Evolutionary conservation across 805 yeast species (phyloP), one percentile per base, ranked within the genome.

Genomic region (Hanseniaspora guilliermondii): DNA sequence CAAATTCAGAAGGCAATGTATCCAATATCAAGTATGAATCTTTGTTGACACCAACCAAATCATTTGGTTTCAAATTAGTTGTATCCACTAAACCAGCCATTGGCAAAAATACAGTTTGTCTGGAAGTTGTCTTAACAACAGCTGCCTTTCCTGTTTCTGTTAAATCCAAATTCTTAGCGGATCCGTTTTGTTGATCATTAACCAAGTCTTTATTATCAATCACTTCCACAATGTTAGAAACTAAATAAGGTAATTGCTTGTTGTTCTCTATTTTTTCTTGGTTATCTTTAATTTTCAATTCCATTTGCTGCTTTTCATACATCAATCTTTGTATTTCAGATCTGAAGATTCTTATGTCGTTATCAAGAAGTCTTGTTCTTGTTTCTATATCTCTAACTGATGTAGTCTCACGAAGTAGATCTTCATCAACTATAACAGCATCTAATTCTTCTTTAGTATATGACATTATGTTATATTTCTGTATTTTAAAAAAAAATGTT

Each of bases 81-180:
- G 96, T 89, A 62, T 89, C 97, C 21, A 93, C 99, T 53, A 93
- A 73, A 21, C 99, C 99, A 56, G 93, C 85, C 70, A 93, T 78
- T 36, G 99, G 99, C 65, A 93, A 73, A 63, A 93, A 93, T 35
- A 93, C 95, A 2, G 99, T 93, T 66, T 93, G 99, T 65, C 99
- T 81, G 9, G 98, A 93, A 0, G 96, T 87, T 0, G 99, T 93
- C 70, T 93, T 93, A 58, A 93, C 86, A 37, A 93, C 98, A 1
- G 99, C 99, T n/a, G 95, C 87, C 70, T 91, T 88, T 6, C 98
- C 97, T 44, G 79, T 79, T 58, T 96, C 81, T 12, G 94, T 78
- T 47, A 96, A 85, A 65, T 93, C 96, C 61, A 87, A 73, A 69
- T 93, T 97, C 32, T 49, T 39, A 47, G 88, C 85, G 64, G 89